phyloP scores from a whole-genome alignment of 2,329 filamentous ascomycete genomes.

The Fusarium annulatum region DNA sequence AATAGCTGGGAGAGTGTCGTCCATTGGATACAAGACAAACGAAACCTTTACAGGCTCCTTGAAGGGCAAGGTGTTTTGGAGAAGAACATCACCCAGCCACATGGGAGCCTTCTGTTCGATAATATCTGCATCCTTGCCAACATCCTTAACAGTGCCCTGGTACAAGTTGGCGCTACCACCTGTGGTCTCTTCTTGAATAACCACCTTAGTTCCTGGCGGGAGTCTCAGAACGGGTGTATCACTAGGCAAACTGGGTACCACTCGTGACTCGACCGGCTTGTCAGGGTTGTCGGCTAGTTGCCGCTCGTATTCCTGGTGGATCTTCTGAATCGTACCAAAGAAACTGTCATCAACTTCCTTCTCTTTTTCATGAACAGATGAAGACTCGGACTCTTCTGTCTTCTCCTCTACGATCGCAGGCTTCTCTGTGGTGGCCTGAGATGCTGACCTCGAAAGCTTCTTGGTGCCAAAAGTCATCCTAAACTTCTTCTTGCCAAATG shows the following conservation, averaged over 20 bases:
- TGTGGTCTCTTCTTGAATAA: slow-evolving; percentile 74
- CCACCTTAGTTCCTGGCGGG: slow-evolving; percentile 73
- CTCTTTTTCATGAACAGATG: slow-evolving; percentile 74
- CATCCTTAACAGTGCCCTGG: slow-evolving; percentile 83
- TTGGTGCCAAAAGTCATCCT: slow-evolving; percentile 86
- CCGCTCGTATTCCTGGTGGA: slow-evolving; percentile 79
- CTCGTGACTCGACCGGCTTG: slow-evolving; percentile 67
- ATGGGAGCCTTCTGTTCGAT: slow-evolving; percentile 89
- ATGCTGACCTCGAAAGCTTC: slow-evolving; percentile 79
- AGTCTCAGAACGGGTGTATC: slow-evolving; percentile 83
- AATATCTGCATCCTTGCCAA: slow-evolving; percentile 80
- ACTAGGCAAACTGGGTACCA: slow-evolving; percentile 75
- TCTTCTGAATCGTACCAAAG: slow-evolving; percentile 76
- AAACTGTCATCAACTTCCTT: slow-evolving; percentile 82
- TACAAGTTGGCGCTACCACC: slow-evolving; percentile 87
- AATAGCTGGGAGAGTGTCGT: slow-evolving; percentile 75
- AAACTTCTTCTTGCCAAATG: slow-evolving; percentile 91
- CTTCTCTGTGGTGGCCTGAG: slow-evolving; percentile 72
- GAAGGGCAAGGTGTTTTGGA: slow-evolving; percentile 81
- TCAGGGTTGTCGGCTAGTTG: slow-evolving; percentile 67
- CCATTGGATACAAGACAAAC: slow-evolving; percentile 86
- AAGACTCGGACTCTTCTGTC: slow-evolving; percentile 73
- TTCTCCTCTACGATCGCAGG: slow-evolving; percentile 81
- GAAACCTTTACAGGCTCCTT: slow-evolving; percentile 98
- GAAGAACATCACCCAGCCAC: slow-evolving; percentile 90